Evolutionary conservation across 768 basidiomycete genomes (phyloP).

Genomic region (Hericium erinaceus): DNA sequence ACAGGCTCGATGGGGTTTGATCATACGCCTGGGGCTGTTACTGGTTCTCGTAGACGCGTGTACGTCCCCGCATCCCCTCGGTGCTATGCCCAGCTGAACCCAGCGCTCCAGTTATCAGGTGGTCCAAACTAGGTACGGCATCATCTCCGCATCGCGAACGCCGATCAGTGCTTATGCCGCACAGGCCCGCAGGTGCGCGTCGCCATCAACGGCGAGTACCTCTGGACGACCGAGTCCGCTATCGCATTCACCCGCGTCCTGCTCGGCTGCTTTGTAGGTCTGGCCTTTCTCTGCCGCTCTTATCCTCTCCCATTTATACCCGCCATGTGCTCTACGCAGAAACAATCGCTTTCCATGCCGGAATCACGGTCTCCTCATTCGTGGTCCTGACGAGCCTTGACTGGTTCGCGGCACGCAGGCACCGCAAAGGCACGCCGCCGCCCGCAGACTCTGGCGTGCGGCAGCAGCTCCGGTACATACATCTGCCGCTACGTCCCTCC

Average conservation of each 20-base stretch:
- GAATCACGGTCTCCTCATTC: conserved; percentile 51
- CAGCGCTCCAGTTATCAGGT: conserved; percentile 54
- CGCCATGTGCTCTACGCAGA: conserved; percentile 33
- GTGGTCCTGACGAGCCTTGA: conserved; percentile 37
- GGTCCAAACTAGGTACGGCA: conserved; percentile 56
- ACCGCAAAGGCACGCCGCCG: conserved; percentile 3
- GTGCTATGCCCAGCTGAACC: not conserved
- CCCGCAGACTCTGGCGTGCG: conserved; percentile 2
- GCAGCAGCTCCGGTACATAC: conserved; percentile 8
- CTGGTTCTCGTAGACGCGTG: conserved; percentile 65
- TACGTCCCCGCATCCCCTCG: conserved; percentile 28
- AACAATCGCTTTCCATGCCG: conserved; percentile 65
- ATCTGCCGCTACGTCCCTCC: not conserved
- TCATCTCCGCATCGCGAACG: not conserved
- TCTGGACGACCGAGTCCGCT: conserved; percentile 10
- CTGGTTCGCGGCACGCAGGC: conserved; percentile 21
- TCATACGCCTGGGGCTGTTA: conserved; percentile 49
- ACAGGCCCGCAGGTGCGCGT: not conserved
- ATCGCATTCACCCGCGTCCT: conserved; percentile 48
- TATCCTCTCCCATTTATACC: not conserved
- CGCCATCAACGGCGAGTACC: no score
- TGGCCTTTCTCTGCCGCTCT: conserved; percentile 5
- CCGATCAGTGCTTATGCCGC: no score
- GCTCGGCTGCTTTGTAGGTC: conserved; percentile 57
- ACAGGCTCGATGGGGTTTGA: conserved; percentile 51